Evolutionary conservation across 495 filamentous ascomycete species (phyloP).

Genomic region (Talaromyces nanjingensis): DNA sequence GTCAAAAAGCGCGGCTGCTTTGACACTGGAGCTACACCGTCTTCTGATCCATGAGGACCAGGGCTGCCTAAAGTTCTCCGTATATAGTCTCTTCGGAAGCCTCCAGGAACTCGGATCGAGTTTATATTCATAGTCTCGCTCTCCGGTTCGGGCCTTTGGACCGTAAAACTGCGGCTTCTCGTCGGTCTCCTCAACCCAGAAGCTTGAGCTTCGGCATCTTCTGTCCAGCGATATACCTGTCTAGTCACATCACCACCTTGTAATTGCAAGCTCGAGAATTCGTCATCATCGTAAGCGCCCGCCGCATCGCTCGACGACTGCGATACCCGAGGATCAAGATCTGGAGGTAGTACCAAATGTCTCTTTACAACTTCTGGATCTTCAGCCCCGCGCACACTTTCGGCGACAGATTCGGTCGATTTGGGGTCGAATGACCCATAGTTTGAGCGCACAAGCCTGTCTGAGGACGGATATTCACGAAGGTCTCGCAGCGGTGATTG

Average conservation of each 20-base stretch:
- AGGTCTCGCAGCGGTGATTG: constrained; percentile 47
- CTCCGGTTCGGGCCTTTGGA: constrained; percentile 67
- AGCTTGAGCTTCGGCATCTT: constrained; percentile 58
- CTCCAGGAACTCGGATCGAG: constrained; percentile 84
- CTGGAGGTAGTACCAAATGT: constrained; percentile 67
- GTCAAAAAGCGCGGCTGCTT: constrained; percentile 65
- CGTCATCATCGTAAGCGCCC: constrained; percentile 56
- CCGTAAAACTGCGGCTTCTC: constrained; percentile 80
- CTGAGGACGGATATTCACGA: constrained; percentile 20
- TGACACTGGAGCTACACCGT: constrained; percentile 26
- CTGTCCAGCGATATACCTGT: constrained; percentile 90
- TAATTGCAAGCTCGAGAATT: constrained; percentile 86
- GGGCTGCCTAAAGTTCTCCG: constrained; percentile 60
- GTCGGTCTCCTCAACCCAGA: constrained; percentile 39
- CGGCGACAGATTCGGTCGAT: constrained; percentile 28
- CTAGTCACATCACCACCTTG: constrained; percentile 93
- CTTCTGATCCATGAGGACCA: constrained; percentile 34
- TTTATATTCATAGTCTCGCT: constrained; percentile 74
- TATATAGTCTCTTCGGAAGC: constrained; percentile 84
- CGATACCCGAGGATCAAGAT: constrained; percentile 29
- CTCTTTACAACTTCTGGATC: constrained; percentile 75
- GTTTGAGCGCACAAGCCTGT: constrained; percentile 51
- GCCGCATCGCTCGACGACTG: constrained; percentile 33
- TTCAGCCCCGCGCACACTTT: constrained; percentile 32
- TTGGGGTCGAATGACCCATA: constrained; percentile 76